phyloP scores from a whole-genome alignment of 2,329 filamentous ascomycete genomes.

The Cladosporium sp. region DNA sequence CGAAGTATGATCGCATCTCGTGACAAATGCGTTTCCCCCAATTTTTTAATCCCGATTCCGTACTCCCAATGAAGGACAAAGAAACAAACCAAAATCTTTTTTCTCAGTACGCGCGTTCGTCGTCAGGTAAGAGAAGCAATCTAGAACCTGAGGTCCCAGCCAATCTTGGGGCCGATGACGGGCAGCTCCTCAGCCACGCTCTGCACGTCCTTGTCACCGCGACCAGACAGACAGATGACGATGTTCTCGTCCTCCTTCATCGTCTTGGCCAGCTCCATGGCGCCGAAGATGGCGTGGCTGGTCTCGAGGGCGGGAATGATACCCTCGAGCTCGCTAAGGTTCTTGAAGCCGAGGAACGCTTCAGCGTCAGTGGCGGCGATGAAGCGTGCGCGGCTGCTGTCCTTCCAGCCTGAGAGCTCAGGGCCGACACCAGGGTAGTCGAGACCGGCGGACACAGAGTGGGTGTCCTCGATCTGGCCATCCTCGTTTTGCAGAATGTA shows the following conservation, averaged over 20 bases:
- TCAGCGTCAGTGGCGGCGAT: constrained; percentile 88
- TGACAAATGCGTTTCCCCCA: neutral
- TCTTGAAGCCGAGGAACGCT: constrained; percentile 82
- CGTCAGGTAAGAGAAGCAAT: neutral
- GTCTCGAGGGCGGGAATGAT: constrained; percentile 97
- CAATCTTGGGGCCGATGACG: constrained; percentile 83
- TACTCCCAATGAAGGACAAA: neutral
- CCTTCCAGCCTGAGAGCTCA: constrained; percentile 91
- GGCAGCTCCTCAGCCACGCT: constrained; percentile 94
- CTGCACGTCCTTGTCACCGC: constrained; percentile 98
- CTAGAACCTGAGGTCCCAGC: constrained; percentile 62
- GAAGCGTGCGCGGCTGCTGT: constrained; percentile 81
- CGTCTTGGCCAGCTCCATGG: constrained; percentile 85
- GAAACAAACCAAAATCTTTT: neutral
- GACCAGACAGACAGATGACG: constrained; percentile 88
- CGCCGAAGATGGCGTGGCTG: constrained; percentile 88
- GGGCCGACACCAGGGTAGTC: constrained; percentile 97
- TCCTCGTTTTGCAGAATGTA: constrained; percentile 92
- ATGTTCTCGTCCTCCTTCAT: constrained; percentile 87
- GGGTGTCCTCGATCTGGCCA: constrained; percentile 91
- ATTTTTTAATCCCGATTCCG: neutral
- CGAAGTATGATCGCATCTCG: neutral
- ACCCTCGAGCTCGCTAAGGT: constrained; percentile 85
- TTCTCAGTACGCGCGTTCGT: neutral
- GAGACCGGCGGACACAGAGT: constrained; percentile 93